Evolutionary conservation across 2,329 filamentous ascomycete genomes (phyloP), one percentile per base, ranked within the genome.

Genomic region (Eurotiales sp.): DNA sequence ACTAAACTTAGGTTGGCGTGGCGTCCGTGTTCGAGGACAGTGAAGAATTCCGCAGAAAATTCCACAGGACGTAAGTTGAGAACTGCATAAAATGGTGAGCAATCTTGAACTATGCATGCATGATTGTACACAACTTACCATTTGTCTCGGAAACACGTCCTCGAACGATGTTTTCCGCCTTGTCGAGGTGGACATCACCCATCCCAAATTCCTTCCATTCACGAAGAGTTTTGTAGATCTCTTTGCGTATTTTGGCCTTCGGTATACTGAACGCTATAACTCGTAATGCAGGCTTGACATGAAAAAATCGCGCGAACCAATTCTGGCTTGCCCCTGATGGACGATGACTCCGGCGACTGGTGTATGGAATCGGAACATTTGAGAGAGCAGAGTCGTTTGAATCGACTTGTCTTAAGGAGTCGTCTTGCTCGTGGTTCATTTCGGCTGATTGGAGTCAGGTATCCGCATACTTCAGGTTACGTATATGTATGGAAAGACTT

Each of bases 291-390:
- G 92, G 92, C 66, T 93, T 96, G 64, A 96, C 86, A 50, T 90
- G 84, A 73, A 97, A 89, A 41, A 97, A 82, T 14, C 89, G 87
- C 25, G 89, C 86, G 48, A 97, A 81, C 91, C 92, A 96, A 59
- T 87, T 95, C 63, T 90, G 85, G 64, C 84, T 54, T 11, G 46
- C 51, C 21, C 46, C 47, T 10, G 46, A 54, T 2, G 27, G 27
- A 30, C 46, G 27, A 36, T 22, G 51, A 32, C 15, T 46, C 8
- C 23, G 43, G 17, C 43, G 46, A 10, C 32, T 85, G 25, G 68
- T 40, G 37, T 40, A 30, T 5, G 45, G 34, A 11, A 44, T 36
- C 17, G 51, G 46, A 25, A 49, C 51, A 25, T 49, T 40, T 17
- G 30, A 45, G 17, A 40, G 30, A 14, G 32, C 45, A 22, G 45